Conservation (phyloP, 2,329 filamentous ascomycete species). For the Piedraia hortae region DNA sequence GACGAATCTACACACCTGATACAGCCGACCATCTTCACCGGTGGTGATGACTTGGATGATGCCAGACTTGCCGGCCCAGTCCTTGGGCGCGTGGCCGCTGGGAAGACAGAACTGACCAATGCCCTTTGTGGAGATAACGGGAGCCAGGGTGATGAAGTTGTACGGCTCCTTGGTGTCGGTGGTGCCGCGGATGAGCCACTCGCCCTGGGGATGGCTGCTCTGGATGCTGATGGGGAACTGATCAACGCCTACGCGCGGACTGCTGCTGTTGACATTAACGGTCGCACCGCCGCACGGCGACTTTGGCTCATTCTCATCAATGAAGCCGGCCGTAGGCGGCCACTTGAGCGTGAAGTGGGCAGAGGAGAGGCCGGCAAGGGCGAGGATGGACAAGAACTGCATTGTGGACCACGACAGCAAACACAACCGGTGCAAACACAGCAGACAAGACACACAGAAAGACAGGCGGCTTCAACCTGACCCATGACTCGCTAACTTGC, state of each 20-base stretch:
- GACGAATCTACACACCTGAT: constrained; percentile 7
- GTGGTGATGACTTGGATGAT: constrained; percentile 10
- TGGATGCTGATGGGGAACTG: constrained; percentile 8
- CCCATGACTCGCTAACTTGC: constrained; percentile 2
- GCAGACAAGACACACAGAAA: too few relatives aligned
- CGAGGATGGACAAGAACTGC: constrained; percentile 6
- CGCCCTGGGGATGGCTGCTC: constrained; percentile 7
- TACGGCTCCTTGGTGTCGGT: constrained; percentile 8
- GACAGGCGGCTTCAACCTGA: too few relatives aligned
- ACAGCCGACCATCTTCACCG: constrained; percentile 8
- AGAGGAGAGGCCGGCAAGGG: constrained; percentile 9
- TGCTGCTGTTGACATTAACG: constrained; percentile 5
- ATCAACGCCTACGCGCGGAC: constrained; percentile 8
- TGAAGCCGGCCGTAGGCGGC: constrained; percentile 11
- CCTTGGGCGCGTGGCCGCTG: constrained; percentile 6
- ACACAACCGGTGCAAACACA: too few relatives aligned
- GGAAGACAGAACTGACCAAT: constrained; percentile 9
- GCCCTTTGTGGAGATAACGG: constrained; percentile 7
- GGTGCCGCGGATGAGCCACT: constrained; percentile 9
- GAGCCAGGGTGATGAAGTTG: constrained; percentile 9
- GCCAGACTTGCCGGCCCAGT: constrained; percentile 8
- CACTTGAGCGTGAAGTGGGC: constrained; percentile 19
- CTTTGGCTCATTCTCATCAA: constrained; percentile 7
- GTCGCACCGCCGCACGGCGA: constrained; percentile 9
- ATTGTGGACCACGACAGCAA: constrained; percentile 1